Evolutionary conservation across 495 filamentous ascomycete species (phyloP).

Genomic region (Podospora conica): DNA sequence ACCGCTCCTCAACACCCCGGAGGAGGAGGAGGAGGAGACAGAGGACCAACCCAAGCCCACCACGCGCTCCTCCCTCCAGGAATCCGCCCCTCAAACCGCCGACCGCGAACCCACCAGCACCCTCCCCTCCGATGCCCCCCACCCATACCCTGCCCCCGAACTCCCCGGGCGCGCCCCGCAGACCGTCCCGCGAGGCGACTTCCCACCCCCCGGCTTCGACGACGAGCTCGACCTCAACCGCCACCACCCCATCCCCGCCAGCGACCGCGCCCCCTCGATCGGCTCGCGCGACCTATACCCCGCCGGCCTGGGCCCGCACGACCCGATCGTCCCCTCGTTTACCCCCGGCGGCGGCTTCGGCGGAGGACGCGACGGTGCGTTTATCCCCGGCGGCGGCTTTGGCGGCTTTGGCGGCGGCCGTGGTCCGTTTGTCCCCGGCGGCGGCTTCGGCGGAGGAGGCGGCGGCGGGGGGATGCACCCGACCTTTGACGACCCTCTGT

Average conservation of each 20-base stretch:
- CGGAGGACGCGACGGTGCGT: slow-evolving; percentile 32
- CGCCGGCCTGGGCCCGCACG: slow-evolving; percentile 74
- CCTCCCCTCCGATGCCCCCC: slow-evolving; percentile 17
- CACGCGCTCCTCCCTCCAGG: neutral
- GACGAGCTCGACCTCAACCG: slow-evolving; percentile 83
- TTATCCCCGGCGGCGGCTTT: slow-evolving; percentile 39
- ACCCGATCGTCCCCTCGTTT: slow-evolving; percentile 65
- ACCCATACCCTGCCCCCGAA: slow-evolving; percentile 28
- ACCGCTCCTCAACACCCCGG: slow-evolving; percentile 61
- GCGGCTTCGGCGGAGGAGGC: slow-evolving; percentile 38
- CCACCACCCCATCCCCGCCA: slow-evolving; percentile 25
- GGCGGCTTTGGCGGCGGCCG: slow-evolving; percentile 47
- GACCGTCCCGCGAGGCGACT: slow-evolving; percentile 66
- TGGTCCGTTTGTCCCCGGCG: slow-evolving; percentile 45
- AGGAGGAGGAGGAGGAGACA: slow-evolving; percentile 67
- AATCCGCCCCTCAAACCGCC: slow-evolving; percentile 23
- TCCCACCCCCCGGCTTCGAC: slow-evolving; percentile 84
- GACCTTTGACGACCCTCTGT: slow-evolving; percentile 88
- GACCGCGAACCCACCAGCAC: slow-evolving; percentile 24
- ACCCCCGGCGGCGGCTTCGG: slow-evolving; percentile 33
- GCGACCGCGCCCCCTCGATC: slow-evolving; percentile 50
- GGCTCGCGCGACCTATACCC: slow-evolving; percentile 87
- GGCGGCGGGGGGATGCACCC: slow-evolving; percentile 75
- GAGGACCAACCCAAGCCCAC: slow-evolving; percentile 24
- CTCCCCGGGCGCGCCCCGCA: slow-evolving; percentile 55